Evolutionary conservation across 177 flowering plant genomes (phyloP).

Genomic region (Vitis hybrid): DNA sequence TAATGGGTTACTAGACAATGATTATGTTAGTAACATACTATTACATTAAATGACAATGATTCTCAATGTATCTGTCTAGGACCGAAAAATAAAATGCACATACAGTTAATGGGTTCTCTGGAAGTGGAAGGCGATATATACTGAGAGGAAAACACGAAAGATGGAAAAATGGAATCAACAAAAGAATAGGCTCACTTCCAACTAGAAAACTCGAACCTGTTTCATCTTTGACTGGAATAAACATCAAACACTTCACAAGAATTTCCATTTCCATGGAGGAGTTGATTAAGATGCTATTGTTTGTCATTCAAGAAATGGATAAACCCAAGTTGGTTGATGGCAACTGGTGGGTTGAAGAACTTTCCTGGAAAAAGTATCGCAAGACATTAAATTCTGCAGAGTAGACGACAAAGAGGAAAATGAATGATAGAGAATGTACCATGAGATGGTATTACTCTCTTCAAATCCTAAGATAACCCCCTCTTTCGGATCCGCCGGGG

Average conservation of each 20-base stretch:
- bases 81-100: not conserved
- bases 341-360: not conserved
- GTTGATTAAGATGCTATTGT: not conserved
- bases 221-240: not conserved
- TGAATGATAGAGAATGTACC: not conserved
- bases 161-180: not conserved
- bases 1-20: not conserved
- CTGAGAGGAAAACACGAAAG: not conserved
- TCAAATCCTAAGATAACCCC: conserved; percentile 68
- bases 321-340: not conserved
- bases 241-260: not conserved
- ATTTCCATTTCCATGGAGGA: not conserved
- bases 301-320: not conserved
- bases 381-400: not conserved
- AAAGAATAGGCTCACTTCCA: conserved; percentile 6
- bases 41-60: not conserved
- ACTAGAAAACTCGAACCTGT: not conserved
- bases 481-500: conserved; percentile 37
- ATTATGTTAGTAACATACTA: no score
- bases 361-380: not conserved
- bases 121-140: not conserved
- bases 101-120: not conserved
- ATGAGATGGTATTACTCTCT: not conserved
- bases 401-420: not conserved
- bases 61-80: not conserved